A percentile compares a stretch with the other conserved stretches of the same genome.
Conservation (phyloP, 495 filamentous ascomycete species). For the Ascodesmis nigricans region DNA sequence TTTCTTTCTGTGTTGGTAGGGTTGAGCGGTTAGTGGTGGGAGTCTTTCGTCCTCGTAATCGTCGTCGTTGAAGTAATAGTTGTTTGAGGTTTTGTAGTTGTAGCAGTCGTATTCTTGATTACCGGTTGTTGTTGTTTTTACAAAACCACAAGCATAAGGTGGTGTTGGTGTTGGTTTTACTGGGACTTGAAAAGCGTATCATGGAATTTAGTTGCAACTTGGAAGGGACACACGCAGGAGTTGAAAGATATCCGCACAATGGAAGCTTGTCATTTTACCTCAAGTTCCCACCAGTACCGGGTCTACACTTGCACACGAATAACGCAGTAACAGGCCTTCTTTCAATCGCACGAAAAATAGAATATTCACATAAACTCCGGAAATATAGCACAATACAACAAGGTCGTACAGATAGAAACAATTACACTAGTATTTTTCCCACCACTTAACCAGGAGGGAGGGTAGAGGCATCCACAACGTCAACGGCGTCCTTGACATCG, state of each 20-base stretch:
- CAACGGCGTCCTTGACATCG: slow-evolving; percentile 67
- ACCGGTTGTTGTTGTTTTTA: slow-evolving; percentile 8
- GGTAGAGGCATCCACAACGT: slow-evolving; percentile 77
- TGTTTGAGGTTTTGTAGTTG: slow-evolving; percentile 13
- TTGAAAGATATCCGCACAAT: slow-evolving; percentile 9
- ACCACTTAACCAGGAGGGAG: slow-evolving; percentile 65
- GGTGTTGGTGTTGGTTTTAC: too few relatives aligned
- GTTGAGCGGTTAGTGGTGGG: slow-evolving; percentile 13
- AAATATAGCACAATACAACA: too few relatives aligned
- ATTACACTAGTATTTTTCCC: too few relatives aligned
- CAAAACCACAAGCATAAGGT: slow-evolving; percentile 5
- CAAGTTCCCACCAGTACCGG: background rate
- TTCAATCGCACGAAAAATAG: too few relatives aligned
- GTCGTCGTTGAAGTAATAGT: slow-evolving; percentile 2
- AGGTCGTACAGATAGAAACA: too few relatives aligned
- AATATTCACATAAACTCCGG: too few relatives aligned
- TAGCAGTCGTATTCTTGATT: slow-evolving; percentile 6
- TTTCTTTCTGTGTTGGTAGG: slow-evolving; percentile 14
- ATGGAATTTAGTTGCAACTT: slow-evolving; percentile 25
- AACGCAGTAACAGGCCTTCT: too few relatives aligned
- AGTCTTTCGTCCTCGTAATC: slow-evolving; percentile 6
- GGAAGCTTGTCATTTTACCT: slow-evolving; percentile 1
- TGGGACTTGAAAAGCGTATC: too few relatives aligned
- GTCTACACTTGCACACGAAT: too few relatives aligned
- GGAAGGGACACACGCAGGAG: background rate